Percentiles rank a stretch among this genome's conserved stretches.
Evolutionary conservation across 2,329 filamentous ascomycete species (phyloP).

Genomic region (Xylaria sp.): DNA sequence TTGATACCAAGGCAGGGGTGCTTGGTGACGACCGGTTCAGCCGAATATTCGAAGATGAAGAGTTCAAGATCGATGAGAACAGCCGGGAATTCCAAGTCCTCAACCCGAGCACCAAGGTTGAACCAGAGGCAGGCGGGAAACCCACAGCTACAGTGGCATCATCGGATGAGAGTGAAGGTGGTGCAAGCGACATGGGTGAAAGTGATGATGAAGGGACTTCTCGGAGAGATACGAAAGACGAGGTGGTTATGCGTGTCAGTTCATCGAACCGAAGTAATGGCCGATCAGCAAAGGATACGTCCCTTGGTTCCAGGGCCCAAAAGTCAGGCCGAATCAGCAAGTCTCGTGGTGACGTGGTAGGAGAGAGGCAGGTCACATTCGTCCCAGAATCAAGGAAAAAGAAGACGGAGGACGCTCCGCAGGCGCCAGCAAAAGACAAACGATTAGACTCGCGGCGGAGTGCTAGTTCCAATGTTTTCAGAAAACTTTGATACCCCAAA

Average conservation of each 20-base stretch:
- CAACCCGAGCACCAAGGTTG: conserved; percentile 79
- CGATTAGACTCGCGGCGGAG: conserved; percentile 60
- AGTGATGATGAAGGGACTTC: conserved; percentile 43
- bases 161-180: conserved; percentile 52
- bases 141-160: conserved; percentile 41
- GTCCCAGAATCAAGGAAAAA: conserved; percentile 62
- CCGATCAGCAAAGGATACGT: conserved; percentile 56
- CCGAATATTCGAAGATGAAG: conserved; percentile 87
- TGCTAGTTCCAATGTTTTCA: conserved; percentile 76
- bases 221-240: conserved; percentile 34
- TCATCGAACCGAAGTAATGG: conserved; percentile 66
- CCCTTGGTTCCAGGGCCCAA: conserved; percentile 59
- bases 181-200: conserved; percentile 35
- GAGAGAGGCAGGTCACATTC: conserved; percentile 73
- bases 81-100: conserved; percentile 84
- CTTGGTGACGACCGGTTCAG: conserved; percentile 86
- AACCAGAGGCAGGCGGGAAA: conserved; percentile 37
- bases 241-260: conserved; percentile 67
- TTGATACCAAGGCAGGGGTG: conserved; percentile 65
- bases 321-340: conserved; percentile 52
- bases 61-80: conserved; percentile 88
- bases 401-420: conserved; percentile 35
- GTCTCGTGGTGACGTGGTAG: conserved; percentile 54
- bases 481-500: conserved; percentile 57
- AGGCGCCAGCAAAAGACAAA: conserved; percentile 27